Base-by-base conservation (phyloP, 352 stramenopile genomes). In the Blastocystis sp. region DNA sequence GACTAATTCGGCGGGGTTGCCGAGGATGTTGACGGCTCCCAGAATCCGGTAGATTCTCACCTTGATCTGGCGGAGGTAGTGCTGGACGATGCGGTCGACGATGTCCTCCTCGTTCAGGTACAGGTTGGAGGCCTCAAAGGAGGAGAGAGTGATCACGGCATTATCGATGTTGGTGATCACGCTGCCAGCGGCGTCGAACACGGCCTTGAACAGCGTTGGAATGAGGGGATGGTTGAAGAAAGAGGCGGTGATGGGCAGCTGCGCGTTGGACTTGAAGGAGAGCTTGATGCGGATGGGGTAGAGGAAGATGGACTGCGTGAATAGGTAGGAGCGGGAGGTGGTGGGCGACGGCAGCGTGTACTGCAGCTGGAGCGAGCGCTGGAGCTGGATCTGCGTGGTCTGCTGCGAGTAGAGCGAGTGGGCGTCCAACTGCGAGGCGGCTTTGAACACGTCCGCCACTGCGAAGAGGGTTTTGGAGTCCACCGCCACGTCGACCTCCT, bases 21-120 rank as follows among this genome's bases (percentile, higher is more conserved):
- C 93, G 61, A 96, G 89, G 54, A 96, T 93, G 68, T 96, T 93
- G 0, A 96, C 93, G 2, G 93, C 94, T 3, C 93, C 93, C 65
- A 95, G 92, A 69, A 95, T 94, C 60, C 91, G 94, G 90, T 95
- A 95, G 92, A 93, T 95, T 90, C 92, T 94, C 1, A 93, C 92
- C 48, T 94, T 89, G 14, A 92, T 93, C 71, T 95, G 92, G 45
- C 94, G 92, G 0, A 95, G 19, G 87, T 95, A 95, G 87, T 95
- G 93, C 90, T 95, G 92, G 90, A 95, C 94, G 54, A 93, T 91
- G 89, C 95, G 95, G 28, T 84, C 60, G 48, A 66, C 92, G 74
- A 95, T 79, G 3, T 93, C 94, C 84, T 95, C 92, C 0, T 92
- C 94, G 24, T 93, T 95, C 79, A 95, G 93, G 24, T 95, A 91